phyloP scores from a whole-genome alignment of 1,284 basidiomycete genomes.

The Paramarasmius palmivorus region DNA sequence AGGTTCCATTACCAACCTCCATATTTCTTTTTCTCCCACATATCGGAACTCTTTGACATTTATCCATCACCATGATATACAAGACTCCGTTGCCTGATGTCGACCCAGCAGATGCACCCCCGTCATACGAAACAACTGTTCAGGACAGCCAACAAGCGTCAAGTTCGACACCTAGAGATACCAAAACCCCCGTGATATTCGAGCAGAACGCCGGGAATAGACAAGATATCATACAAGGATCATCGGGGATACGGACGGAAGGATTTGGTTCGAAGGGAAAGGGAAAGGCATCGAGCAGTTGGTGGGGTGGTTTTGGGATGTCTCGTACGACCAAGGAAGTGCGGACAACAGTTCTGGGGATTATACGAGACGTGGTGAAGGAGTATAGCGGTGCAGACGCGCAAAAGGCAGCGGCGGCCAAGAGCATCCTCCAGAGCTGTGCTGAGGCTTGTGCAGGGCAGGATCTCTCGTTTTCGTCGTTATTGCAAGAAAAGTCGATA shows the following conservation, averaged over 20 bases:
- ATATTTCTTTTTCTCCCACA: too few relatives aligned
- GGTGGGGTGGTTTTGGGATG: slow-evolving; percentile 12
- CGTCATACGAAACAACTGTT: slow-evolving; percentile 7
- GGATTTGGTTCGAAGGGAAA: slow-evolving; percentile 9
- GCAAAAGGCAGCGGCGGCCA: slow-evolving; percentile 12
- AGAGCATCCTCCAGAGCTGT: slow-evolving; percentile 46
- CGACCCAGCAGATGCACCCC: slow-evolving; percentile 2
- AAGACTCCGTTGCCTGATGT: too few relatives aligned
- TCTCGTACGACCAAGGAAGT: slow-evolving; percentile 45
- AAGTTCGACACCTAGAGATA: background rate
- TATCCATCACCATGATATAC: too few relatives aligned
- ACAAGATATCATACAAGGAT: background rate
- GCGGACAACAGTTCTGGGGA: slow-evolving; percentile 42
- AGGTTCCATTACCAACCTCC: too few relatives aligned
- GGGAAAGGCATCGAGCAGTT: slow-evolving; percentile 7
- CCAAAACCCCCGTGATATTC: background rate
- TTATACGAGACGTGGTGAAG: slow-evolving; percentile 49
- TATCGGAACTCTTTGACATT: too few relatives aligned
- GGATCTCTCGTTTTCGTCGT: slow-evolving; percentile 37
- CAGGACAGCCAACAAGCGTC: background rate
- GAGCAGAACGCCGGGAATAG: background rate
- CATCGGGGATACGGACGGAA: background rate
- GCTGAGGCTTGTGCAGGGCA: slow-evolving; percentile 42
- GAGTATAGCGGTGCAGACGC: slow-evolving; percentile 18
- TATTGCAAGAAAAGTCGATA: slow-evolving; percentile 64